Percentiles rank a stretch among this genome's conserved stretches.
Conservation (phyloP, 1,139 yeast genomes). For the Pneumocystis canis region DNA sequence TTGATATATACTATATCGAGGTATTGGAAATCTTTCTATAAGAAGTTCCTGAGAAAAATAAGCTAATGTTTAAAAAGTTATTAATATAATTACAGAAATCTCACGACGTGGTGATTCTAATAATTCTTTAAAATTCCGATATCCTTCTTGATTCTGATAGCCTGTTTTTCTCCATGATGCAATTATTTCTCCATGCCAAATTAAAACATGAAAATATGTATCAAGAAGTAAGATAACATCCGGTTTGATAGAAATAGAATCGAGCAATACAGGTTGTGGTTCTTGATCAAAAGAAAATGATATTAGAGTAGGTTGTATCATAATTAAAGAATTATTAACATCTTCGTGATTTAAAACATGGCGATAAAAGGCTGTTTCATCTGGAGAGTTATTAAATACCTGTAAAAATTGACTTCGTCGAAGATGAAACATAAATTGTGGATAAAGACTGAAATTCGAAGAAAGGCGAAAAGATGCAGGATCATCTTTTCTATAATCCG, state of each 20-base stretch:
- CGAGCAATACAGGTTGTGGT: conserved; percentile 87
- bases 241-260: conserved; percentile 81
- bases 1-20: conserved; percentile 44
- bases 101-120: conserved; percentile 83
- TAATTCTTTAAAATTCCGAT: conserved; percentile 71
- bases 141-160: conserved; percentile 81
- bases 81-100: conserved; percentile 41
- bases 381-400: conserved; percentile 95
- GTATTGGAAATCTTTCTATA: conserved; percentile 89
- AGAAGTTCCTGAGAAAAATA: conserved; percentile 37
- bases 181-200: conserved; percentile 87
- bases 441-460: conserved; percentile 70
- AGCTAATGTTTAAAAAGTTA: background rate
- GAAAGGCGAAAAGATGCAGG: conserved; percentile 64
- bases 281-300: conserved; percentile 64
- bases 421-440: conserved; percentile 89
- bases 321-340: conserved; percentile 79
- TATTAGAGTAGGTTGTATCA: conserved; percentile 93
- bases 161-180: conserved; percentile 96
- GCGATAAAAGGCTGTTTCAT: conserved; percentile 94
- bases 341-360: conserved; percentile 86
- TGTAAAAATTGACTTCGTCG: conserved; percentile 94
- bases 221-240: conserved; percentile 78
- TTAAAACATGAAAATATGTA: conserved; percentile 89
- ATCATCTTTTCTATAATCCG: conserved; percentile 69